Percentiles rank a stretch among this genome's conserved stretches.
Evolutionary conservation across 1,284 basidiomycete species (phyloP).

Genomic region (Puccinia polysora): DNA sequence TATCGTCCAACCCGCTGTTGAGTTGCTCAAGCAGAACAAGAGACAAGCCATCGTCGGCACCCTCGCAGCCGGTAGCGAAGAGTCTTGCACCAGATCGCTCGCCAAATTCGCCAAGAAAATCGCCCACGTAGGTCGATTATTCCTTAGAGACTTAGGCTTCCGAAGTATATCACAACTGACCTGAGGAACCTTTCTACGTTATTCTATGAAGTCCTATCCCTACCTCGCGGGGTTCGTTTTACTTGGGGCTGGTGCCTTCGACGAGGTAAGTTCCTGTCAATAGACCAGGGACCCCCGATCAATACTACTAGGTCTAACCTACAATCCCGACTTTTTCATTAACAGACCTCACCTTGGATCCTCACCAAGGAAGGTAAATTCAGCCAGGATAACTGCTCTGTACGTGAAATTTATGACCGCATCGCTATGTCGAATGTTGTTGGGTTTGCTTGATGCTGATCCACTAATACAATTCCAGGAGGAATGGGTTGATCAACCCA

Average conservation of each 20-base stretch:
- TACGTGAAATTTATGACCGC: too few relatives aligned
- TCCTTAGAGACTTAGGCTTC: too few relatives aligned
- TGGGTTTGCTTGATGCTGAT: not conserved
- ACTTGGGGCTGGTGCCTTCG: constrained; percentile 4
- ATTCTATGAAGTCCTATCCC: constrained; percentile 17
- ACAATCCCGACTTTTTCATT: not conserved
- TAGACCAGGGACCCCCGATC: not conserved
- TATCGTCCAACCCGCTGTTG: not conserved
- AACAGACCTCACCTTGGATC: constrained; percentile 1
- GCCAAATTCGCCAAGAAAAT: constrained; percentile 12
- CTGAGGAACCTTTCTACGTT: too few relatives aligned
- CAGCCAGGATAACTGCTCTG: not conserved
- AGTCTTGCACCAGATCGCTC: not conserved
- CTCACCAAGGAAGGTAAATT: not conserved
- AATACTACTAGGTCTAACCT: not conserved
- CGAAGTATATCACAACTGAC: too few relatives aligned
- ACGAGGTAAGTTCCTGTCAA: not conserved
- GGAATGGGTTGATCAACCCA: constrained; percentile 16
- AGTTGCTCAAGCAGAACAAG: constrained; percentile 8
- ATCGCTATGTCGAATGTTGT: too few relatives aligned
- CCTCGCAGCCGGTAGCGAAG: constrained; percentile 4
- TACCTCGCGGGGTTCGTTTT: constrained; percentile 5
- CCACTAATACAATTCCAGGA: not conserved
- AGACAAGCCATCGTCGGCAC: constrained; percentile 10
- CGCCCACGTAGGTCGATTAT: not conserved